These are phyloP conservation scores for Pyricularia pennisetigena DNA, from an alignment of 2,329 filamentous ascomycete genomes.

Conservation along the genomic window DNA sequence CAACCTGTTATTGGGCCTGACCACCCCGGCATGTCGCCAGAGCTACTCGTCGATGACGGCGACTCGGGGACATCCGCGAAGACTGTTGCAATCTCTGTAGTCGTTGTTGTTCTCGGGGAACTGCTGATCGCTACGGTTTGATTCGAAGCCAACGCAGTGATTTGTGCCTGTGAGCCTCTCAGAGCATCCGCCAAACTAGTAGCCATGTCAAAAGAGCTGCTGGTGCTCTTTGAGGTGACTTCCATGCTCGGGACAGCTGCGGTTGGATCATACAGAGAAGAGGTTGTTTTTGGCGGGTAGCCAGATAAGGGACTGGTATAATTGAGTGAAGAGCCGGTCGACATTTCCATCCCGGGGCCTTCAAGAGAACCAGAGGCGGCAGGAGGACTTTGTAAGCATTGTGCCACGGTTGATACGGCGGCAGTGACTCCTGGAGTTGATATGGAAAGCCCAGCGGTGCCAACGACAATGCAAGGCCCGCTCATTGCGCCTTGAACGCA, in stretches of 20 bases:
- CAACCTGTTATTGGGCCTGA: neutral
- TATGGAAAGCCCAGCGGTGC: neutral
- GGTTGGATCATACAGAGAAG: neutral
- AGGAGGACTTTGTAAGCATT: too few relatives aligned
- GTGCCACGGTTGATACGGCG: neutral
- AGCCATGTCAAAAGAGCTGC: neutral
- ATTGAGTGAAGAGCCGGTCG: neutral
- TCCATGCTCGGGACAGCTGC: neutral
- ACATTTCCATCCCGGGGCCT: neutral
- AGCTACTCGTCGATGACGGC: neutral
- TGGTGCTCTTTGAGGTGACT: neutral
- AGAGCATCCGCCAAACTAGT: neutral
- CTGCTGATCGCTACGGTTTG: neutral
- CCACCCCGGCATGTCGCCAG: constrained; percentile 1
- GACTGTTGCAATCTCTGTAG: neutral
- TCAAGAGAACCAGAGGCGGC: too few relatives aligned
- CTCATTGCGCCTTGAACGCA: neutral
- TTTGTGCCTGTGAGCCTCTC: neutral
- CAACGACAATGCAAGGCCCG: constrained; percentile 1
- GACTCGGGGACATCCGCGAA: neutral
- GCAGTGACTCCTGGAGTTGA: neutral
- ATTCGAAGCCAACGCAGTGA: too few relatives aligned
- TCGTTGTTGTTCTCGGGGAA: neutral
- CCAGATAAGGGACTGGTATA: neutral
- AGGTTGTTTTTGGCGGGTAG: neutral